Evolutionary conservation across 73 alveolate species (phyloP).

Genomic region (Symbiodinium pilosum): DNA sequence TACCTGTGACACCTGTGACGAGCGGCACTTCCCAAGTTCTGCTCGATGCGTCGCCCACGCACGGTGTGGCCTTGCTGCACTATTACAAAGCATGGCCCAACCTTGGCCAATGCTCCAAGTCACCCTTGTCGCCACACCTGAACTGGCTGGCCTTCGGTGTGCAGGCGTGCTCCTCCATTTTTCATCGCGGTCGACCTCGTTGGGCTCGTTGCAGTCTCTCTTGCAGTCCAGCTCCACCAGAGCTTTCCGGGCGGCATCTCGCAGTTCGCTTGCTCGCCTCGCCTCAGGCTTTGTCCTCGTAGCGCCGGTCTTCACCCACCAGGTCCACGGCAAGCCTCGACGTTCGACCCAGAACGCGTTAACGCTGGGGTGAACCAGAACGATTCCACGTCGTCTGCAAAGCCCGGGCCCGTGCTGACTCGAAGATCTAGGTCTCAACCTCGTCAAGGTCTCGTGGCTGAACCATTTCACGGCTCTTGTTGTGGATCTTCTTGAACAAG

Average conservation of each 20-base stretch:
- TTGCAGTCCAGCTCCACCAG: not conserved
- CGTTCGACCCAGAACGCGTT: constrained; percentile 5
- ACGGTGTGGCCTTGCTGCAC: constrained; percentile 46
- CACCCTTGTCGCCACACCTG: constrained; percentile 3
- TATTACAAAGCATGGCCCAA: constrained; percentile 5
- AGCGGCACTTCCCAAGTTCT: constrained; percentile 39
- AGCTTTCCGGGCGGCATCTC: not conserved
- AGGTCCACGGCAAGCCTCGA: not conserved
- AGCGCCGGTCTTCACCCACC: not conserved
- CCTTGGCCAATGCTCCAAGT: not conserved
- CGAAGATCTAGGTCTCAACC: not conserved
- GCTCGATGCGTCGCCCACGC: constrained; percentile 16
- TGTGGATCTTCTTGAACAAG: constrained; percentile 29
- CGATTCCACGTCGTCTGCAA: constrained; percentile 38
- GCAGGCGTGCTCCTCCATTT: not conserved
- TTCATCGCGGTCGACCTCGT: not conserved
- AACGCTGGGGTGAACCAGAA: constrained; percentile 12
- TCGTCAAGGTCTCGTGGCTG: constrained; percentile 13
- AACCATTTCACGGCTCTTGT: not conserved
- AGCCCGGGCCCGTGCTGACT: not conserved
- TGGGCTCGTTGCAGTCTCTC: not conserved
- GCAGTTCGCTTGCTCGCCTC: constrained; percentile 2
- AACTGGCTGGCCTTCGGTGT: constrained; percentile 11
- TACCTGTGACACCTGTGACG: no score
- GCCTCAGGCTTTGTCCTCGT: not conserved